Conservation (phyloP, 192 early-diverging fungal species). For the Podila epicladia region DNA sequence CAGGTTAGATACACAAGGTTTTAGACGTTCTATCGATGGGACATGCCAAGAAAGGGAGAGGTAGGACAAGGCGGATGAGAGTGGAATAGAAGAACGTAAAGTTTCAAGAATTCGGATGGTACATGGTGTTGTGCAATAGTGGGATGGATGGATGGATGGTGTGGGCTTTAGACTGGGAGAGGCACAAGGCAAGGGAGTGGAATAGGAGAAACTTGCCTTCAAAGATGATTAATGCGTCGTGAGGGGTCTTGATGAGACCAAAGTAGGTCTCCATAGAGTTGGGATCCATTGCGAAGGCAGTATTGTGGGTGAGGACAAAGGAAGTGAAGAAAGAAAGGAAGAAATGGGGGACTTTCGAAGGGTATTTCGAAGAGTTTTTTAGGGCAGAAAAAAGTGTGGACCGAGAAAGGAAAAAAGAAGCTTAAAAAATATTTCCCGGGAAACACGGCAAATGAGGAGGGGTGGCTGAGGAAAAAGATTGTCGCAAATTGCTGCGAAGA, state of each 20-base stretch:
- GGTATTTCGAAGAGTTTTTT: no score
- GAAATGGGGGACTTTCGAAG: no score
- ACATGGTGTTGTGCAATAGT: no score
- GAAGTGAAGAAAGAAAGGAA: no score
- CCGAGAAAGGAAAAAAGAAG: neutral
- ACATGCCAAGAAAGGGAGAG: no score
- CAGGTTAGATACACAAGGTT: conserved; percentile 4
- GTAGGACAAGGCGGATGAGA: no score
- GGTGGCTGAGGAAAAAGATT: neutral
- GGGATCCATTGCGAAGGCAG: conserved; percentile 30
- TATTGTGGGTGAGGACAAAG: conserved; percentile 4
- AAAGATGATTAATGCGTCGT: conserved; percentile 89
- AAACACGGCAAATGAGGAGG: conserved; percentile 1
- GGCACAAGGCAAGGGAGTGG: neutral
- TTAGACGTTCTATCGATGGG: neutral
- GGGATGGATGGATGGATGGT: no score
- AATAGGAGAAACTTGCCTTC: conserved; percentile 60
- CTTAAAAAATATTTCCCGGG: neutral
- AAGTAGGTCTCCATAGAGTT: conserved; percentile 82
- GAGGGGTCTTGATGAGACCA: conserved; percentile 86
- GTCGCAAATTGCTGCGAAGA: neutral
- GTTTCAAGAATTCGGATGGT: neutral
- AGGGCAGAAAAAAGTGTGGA: neutral
- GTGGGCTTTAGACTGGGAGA: neutral
- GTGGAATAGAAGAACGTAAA: neutral